A percentile compares a stretch with the other conserved stretches of the same genome.
Evolutionary conservation across 176 grass and related monocot genomes (phyloP).

Genomic region (Tillandsia leiboldiana): DNA sequence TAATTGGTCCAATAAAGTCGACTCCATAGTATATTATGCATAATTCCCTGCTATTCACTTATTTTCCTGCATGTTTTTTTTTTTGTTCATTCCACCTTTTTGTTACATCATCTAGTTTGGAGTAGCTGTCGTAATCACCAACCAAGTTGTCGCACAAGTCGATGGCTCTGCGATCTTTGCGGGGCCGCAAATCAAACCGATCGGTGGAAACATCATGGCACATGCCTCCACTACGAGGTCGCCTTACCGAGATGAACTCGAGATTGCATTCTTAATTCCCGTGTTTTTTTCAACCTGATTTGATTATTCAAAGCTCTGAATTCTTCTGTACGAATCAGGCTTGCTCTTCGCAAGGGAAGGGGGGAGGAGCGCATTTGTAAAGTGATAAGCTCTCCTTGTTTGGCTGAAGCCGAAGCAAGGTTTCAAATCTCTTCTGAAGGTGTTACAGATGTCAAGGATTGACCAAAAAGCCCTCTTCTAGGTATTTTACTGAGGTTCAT

Average conservation of each 20-base stretch:
- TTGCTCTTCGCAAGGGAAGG: conserved; percentile 87
- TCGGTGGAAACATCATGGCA: conserved; percentile 93
- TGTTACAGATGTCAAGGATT: conserved; percentile 69
- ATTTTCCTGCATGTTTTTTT: neutral
- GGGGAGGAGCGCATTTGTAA: conserved; percentile 77
- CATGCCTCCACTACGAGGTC: conserved; percentile 50
- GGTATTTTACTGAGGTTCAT: too few species aligned
- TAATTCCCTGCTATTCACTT: too few species aligned
- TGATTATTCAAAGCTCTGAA: neutral
- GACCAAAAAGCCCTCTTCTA: neutral
- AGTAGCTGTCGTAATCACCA: conserved; percentile 88
- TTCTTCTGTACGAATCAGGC: conserved; percentile 28
- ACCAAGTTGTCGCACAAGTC: conserved; percentile 96
- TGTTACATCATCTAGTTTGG: conserved; percentile 49
- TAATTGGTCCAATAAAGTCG: too few species aligned
- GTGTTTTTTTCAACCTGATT: neutral
- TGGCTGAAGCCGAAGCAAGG: conserved; percentile 71
- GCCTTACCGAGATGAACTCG: neutral
- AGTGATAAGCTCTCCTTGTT: conserved; percentile 84
- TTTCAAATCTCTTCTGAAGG: conserved; percentile 72
- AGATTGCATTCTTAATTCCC: neutral
- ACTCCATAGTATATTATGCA: too few species aligned
- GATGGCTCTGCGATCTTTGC: conserved; percentile 93
- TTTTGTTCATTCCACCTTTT: conserved; percentile 14
- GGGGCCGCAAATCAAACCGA: conserved; percentile 81